Base-by-base conservation (phyloP, 371 early-diverging fungal genomes). In the Mortierella sp. region DNA sequence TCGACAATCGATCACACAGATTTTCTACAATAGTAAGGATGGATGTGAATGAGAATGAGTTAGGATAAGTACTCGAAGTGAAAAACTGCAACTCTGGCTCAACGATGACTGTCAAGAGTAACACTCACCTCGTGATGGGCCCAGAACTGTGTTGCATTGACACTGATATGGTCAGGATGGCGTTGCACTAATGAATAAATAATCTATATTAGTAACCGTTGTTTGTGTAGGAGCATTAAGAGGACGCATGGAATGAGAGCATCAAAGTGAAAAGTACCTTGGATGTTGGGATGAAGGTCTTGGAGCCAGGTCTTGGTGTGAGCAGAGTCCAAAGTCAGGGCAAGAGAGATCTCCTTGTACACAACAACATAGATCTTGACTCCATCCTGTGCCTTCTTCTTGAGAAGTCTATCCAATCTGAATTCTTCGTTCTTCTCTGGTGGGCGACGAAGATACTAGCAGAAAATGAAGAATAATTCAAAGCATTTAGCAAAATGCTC, bases 331-430 rank as follows among this genome's bases (percentile, higher is more conserved):
- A 95, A 89, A 2, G 95, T 89, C 43, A 98, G 84, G 3, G 97
- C 94, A 14, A 94, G 81, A 0, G 94, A 89, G 76, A 97, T 91
- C 80, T 98, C 98, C 85, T 97, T 96, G 89, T 96, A 98, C 4
- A 98, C 90, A 2, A 96, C 87, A 44, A 98, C 92, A 80, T 95
- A 97, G 64, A 98, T 95, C 86, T 91, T 92, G 34, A 98, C 94
- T 14, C 97, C 97, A 81, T 96, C 92, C 66, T 89, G 87, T 52
- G 92, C 91, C 75, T 92, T 88, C 66, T 95, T 89, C 55, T 92
- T 80, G 55, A 89, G 88, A 19, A 98, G 76, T 58, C 93, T 82
- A 79, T 98, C 98, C 37, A 98, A 70, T 40, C 98, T 91, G 79
- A 92, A 95, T 63, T 93, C 92, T 75, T 94, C 90, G 67, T 96